Evolutionary conservation across 208 protist species (phyloP).

Genomic region (Wallacemonas sp.): DNA sequence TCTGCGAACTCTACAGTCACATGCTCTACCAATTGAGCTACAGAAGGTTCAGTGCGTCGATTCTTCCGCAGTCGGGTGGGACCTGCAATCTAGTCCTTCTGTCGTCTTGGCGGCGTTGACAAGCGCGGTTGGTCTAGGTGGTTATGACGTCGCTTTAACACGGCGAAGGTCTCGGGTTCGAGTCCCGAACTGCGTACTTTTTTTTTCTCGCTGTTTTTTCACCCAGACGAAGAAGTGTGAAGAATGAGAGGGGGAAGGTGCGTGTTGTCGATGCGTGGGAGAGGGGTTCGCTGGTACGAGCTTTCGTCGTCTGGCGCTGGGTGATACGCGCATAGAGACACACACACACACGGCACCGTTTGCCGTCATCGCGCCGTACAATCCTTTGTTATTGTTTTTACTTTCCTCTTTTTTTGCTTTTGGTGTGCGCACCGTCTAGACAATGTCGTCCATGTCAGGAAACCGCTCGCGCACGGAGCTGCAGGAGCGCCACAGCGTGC

Average conservation of each 20-base stretch:
- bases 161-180: conserved; percentile 91
- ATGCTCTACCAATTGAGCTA: conserved; percentile 69
- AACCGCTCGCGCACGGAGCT: conserved; percentile 48
- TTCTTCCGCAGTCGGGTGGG: background rate
- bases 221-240: no score
- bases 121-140: conserved; percentile 90
- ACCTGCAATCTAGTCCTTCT: background rate
- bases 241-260: no score
- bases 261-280: no score
- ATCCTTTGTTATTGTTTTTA: no score
- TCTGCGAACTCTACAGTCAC: conserved; percentile 53
- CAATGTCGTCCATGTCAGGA: conserved; percentile 47
- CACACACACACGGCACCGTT: no score
- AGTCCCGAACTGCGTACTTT: conserved; percentile 87
- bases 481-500: conserved; percentile 72
- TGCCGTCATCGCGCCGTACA: no score
- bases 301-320: no score
- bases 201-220: no score
- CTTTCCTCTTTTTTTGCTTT: background rate
- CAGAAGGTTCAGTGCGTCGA: conserved; percentile 25
- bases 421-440: conserved; percentile 18
- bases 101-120: background rate
- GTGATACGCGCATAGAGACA: no score
- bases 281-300: no score
- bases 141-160: conserved; percentile 94